Evolutionary conservation across 129 eudicot species (phyloP).

Genomic region (Tagetes erecta): DNA sequence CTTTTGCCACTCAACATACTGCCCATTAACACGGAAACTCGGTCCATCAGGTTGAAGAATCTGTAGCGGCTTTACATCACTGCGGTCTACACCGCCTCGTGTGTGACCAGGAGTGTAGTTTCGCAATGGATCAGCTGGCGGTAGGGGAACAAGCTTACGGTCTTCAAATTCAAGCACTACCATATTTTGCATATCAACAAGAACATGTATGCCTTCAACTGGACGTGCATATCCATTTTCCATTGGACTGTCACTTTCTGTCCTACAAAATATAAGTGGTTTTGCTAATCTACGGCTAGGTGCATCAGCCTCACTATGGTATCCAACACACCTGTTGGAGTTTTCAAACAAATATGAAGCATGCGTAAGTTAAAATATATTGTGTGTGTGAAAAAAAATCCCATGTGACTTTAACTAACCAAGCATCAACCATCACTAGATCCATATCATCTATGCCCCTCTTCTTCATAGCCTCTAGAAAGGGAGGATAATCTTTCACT

Average conservation of each 20-base stretch:
- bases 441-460: slow-evolving; percentile 97
- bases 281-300: slow-evolving; percentile 83
- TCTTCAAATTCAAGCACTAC: slow-evolving; percentile 89
- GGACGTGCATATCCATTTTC: slow-evolving; percentile 99
- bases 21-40: slow-evolving; percentile 83
- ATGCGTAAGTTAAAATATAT: slow-evolving; percentile 14
- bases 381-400: neutral
- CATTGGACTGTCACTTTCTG: slow-evolving; percentile 95
- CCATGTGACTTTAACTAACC: slow-evolving; percentile 50
- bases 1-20: slow-evolving; percentile 94
- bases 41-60: slow-evolving; percentile 91
- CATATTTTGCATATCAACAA: slow-evolving; percentile 96
- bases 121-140: slow-evolving; percentile 93
- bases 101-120: slow-evolving; percentile 92
- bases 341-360: neutral
- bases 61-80: slow-evolving; percentile 84
- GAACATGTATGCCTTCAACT: slow-evolving; percentile 88
- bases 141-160: slow-evolving; percentile 84
- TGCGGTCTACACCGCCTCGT: slow-evolving; percentile 91
- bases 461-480: slow-evolving; percentile 89
- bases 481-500: slow-evolving; percentile 87
- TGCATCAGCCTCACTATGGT: slow-evolving; percentile 86
- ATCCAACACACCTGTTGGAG: slow-evolving; percentile 81
- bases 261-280: slow-evolving; percentile 93
- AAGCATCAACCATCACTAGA: slow-evolving; percentile 94